Base-by-base conservation (phyloP, 2,329 filamentous ascomycete genomes). In the Beauveria caledonica region DNA sequence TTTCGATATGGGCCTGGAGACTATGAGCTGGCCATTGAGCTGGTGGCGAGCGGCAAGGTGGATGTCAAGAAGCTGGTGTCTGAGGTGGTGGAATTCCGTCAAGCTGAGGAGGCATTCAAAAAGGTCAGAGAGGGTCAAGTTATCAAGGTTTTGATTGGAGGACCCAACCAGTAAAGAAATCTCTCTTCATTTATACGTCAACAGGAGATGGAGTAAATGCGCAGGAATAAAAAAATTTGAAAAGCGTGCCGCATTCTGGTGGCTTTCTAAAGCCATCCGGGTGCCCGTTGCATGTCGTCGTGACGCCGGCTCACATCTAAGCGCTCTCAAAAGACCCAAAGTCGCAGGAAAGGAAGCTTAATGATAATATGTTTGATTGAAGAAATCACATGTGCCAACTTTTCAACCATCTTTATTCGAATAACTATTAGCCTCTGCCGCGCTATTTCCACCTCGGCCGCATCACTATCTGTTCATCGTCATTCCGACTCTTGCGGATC, bases 1-100 rank as follows among this genome's bases (percentile, higher is more conserved):
- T 97, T 97, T 81, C 85, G 93, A 44, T 97, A 97, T 74, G 87
- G 87, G 3, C 83, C 85, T 59, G 92, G 92, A 21, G 93, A 97
- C 74, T 97, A 97, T 75, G 83, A 86, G 71, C 83, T 92, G 7
- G 91, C 91, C 5, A 80, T 97, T 50, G 85, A 90, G 64, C 80
- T 97, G 63, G 85, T 96, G 1, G 81, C 82, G 8, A 80, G 77
- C 27, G 89, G 89, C 54, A 85, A 84, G 72, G 83, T 97, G 45
- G 85, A 89, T 49, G 88, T 92, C 62, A 95, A 95, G 84, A 84
- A 84, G 72, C 79, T 97, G 63, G 86, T 97, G 64, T 90, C 88
- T 15, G 82, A 82, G 33, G 85, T 86, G 29, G 91, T 97, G 56
- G 80, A 82, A 53, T 97, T 97, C 70, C 78, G 84, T 65, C 80